Conservation (phyloP, 768 basidiomycete species). For the Trametes elegans region DNA sequence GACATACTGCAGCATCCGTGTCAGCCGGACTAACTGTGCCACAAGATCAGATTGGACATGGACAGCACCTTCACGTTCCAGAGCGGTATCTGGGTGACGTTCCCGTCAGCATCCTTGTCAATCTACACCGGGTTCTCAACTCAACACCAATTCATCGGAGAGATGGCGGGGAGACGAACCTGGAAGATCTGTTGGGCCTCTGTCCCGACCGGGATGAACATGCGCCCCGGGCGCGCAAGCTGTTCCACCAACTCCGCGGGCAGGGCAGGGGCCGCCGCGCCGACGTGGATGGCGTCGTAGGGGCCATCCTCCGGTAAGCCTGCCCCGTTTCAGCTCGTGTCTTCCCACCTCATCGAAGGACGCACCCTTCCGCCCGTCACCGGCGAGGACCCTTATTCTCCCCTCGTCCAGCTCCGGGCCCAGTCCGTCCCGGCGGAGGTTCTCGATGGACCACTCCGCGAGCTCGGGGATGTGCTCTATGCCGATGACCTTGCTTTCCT, state of each 20-base stretch:
- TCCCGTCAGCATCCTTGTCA: conserved; percentile 74
- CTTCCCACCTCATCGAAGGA: neutral
- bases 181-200: conserved; percentile 54
- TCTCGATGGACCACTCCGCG: conserved; percentile 63
- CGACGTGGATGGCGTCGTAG: conserved; percentile 81
- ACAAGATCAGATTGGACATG: too few relatives aligned
- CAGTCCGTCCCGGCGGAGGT: conserved; percentile 67
- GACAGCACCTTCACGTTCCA: conserved; percentile 74
- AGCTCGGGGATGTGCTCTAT: conserved; percentile 90
- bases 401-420: conserved; percentile 50
- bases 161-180: neutral
- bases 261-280: conserved; percentile 80
- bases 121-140: conserved; percentile 40
- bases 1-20: conserved; percentile 68
- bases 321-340: neutral
- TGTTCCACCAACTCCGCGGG: conserved; percentile 76
- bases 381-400: conserved; percentile 60
- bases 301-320: conserved; percentile 26
- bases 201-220: conserved; percentile 92
- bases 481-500: conserved; percentile 66
- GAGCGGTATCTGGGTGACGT: conserved; percentile 58
- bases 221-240: conserved; percentile 69
- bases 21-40: too few relatives aligned
- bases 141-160: neutral
- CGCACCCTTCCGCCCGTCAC: conserved; percentile 79